Percentiles rank a stretch among this genome's conserved stretches.
These are phyloP conservation scores for Taiozyma sp. DNA, from an alignment of 1,139 yeast species.

Conservation along the genomic window DNA sequence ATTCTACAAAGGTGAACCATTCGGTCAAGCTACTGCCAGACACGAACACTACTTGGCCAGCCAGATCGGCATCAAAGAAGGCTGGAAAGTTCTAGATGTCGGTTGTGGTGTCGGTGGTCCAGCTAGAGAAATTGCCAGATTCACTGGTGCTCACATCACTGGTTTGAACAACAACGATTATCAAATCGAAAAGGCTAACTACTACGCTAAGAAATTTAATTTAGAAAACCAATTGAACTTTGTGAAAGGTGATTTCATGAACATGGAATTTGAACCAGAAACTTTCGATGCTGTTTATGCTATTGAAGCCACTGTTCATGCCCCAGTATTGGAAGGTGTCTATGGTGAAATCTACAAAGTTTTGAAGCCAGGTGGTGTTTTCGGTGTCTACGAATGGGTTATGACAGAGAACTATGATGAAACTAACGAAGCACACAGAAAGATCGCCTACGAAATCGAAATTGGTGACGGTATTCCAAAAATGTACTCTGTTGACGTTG, in stretches of 20 bases:
- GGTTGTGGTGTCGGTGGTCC: conserved; percentile 99
- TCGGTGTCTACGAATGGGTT: conserved; percentile 99
- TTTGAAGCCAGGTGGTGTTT: conserved; percentile 94
- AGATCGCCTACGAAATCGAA: conserved; percentile 95
- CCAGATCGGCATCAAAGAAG: conserved; percentile 74
- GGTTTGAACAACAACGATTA: conserved; percentile 97
- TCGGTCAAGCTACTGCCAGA: conserved; percentile 92
- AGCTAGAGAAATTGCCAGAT: conserved; percentile 91
- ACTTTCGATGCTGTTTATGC: conserved; percentile 97
- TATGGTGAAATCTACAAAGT: conserved; percentile 93
- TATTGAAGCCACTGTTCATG: conserved; percentile 98
- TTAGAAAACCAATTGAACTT: conserved; percentile 73
- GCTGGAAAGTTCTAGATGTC: conserved; percentile 90
- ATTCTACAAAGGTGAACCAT: conserved; percentile 90
- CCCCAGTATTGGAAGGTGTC: conserved; percentile 95
- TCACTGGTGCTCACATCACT: conserved; percentile 80
- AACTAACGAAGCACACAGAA: conserved; percentile 82
- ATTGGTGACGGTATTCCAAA: conserved; percentile 98
- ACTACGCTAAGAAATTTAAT: conserved; percentile 64
- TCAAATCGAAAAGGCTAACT: conserved; percentile 89
- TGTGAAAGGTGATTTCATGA: conserved; percentile 99
- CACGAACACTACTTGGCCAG: conserved; percentile 94
- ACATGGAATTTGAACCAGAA: conserved; percentile 91
- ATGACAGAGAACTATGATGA: conserved; percentile 95
- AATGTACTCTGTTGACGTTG: conserved; percentile 85